These are phyloP conservation scores for Cyclostephanos invisitatus DNA, from an alignment of 108 stramenopile genomes.

Conservation along the genomic window DNA sequence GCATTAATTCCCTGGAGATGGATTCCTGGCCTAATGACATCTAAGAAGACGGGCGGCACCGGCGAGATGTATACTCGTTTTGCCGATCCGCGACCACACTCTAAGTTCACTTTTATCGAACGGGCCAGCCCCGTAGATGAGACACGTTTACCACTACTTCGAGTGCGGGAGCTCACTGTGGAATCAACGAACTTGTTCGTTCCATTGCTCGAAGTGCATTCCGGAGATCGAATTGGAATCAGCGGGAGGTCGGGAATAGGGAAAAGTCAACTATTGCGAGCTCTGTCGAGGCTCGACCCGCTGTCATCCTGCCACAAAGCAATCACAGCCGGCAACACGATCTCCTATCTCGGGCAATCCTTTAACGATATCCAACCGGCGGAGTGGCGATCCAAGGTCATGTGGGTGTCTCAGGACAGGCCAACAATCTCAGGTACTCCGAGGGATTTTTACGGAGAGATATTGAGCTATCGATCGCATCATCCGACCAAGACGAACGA, in stretches of 20 bases:
- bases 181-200: constrained; percentile 22
- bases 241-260: constrained; percentile 44
- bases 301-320: background rate
- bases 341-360: constrained; percentile 10
- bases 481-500: constrained; percentile 6
- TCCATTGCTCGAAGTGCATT: constrained; percentile 6
- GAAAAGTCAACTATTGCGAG: constrained; percentile 45
- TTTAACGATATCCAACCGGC: constrained; percentile 5
- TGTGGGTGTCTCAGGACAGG: constrained; percentile 54
- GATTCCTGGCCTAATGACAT: background rate
- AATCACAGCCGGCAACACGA: background rate
- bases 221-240: constrained; percentile 21
- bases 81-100: background rate
- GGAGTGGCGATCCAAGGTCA: constrained; percentile 45
- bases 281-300: constrained; percentile 32
- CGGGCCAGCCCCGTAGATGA: background rate
- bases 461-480: constrained; percentile 20
- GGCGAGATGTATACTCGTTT: background rate
- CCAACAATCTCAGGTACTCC: constrained; percentile 44
- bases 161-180: constrained; percentile 23
- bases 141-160: constrained; percentile 5
- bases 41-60: constrained; percentile 1
- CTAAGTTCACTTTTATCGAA: background rate
- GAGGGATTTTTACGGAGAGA: constrained; percentile 33
- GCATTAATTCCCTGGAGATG: constrained; percentile 16